Conservation (phyloP, 2,329 filamentous ascomycete species). For the Fusarium tricinctum region DNA sequence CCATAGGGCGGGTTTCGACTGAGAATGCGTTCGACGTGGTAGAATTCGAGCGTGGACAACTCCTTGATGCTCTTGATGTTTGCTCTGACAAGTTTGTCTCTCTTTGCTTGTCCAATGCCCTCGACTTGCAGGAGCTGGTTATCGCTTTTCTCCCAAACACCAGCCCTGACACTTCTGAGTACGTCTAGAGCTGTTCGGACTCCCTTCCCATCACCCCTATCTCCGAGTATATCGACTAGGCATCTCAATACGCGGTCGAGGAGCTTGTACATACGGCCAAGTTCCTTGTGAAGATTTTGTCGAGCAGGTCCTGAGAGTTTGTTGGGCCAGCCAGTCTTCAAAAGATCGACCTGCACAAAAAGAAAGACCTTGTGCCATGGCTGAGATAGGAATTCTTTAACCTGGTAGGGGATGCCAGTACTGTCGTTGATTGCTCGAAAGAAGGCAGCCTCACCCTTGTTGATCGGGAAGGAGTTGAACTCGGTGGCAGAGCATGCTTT, state of each 20-base stretch:
- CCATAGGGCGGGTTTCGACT: constrained; percentile 89
- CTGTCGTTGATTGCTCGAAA: constrained; percentile 58
- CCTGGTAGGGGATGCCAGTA: constrained; percentile 56
- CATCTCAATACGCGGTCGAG: constrained; percentile 56
- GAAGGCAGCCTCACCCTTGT: constrained; percentile 53
- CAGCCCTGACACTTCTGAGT: constrained; percentile 80
- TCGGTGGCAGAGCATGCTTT: constrained; percentile 57
- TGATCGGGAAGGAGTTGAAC: constrained; percentile 56
- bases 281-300: constrained; percentile 53
- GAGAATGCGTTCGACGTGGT: constrained; percentile 81
- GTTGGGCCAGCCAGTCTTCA: constrained; percentile 71
- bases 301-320: constrained; percentile 57
- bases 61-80: constrained; percentile 78
- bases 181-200: constrained; percentile 81
- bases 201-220: constrained; percentile 72
- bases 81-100: constrained; percentile 79
- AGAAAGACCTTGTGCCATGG: constrained; percentile 82
- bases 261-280: constrained; percentile 51
- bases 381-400: constrained; percentile 62
- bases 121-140: constrained; percentile 87
- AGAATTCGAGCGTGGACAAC: constrained; percentile 75
- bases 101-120: constrained; percentile 80
- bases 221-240: constrained; percentile 56
- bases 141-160: constrained; percentile 84
- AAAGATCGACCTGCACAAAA: constrained; percentile 79